Conservation (phyloP, 371 early-diverging fungal genomes). For the Mortierella sp. region DNA sequence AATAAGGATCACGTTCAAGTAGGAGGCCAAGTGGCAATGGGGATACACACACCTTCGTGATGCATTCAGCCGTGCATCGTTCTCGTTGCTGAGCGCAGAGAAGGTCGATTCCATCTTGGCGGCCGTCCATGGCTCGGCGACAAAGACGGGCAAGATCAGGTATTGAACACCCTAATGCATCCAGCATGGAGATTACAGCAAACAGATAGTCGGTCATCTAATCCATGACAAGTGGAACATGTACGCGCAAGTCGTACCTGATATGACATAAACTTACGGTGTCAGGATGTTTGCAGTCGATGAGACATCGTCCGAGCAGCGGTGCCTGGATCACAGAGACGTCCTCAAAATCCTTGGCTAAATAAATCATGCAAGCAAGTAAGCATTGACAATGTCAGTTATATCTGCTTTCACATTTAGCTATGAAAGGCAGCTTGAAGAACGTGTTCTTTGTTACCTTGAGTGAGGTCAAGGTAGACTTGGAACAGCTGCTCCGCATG, state of each 20-base stretch:
- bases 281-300: conserved; percentile 42
- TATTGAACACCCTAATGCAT: conserved; percentile 31
- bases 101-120: conserved; percentile 29
- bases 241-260: not conserved
- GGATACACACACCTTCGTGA: conserved; percentile 6
- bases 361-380: not conserved
- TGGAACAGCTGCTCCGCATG: conserved; percentile 53
- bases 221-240: not conserved
- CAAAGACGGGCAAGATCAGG: conserved; percentile 27
- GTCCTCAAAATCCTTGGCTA: conserved; percentile 48
- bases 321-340: conserved; percentile 32
- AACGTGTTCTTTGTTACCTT: conserved; percentile 15
- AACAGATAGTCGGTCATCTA: too few relatives aligned
- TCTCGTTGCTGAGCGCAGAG: conserved; percentile 15
- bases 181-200: too few relatives aligned
- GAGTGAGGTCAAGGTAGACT: conserved; percentile 44
- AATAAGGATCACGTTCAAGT: not conserved
- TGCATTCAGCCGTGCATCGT: conserved; percentile 21
- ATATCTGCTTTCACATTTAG: too few relatives aligned
- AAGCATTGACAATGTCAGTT: too few relatives aligned
- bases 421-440: not conserved
- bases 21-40: not conserved
- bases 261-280: conserved; percentile 34
- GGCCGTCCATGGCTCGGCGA: conserved; percentile 38
- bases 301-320: conserved; percentile 27